Evolutionary conservation across 768 basidiomycete genomes (phyloP).

Genomic region (Aureoboletus auriporus): DNA sequence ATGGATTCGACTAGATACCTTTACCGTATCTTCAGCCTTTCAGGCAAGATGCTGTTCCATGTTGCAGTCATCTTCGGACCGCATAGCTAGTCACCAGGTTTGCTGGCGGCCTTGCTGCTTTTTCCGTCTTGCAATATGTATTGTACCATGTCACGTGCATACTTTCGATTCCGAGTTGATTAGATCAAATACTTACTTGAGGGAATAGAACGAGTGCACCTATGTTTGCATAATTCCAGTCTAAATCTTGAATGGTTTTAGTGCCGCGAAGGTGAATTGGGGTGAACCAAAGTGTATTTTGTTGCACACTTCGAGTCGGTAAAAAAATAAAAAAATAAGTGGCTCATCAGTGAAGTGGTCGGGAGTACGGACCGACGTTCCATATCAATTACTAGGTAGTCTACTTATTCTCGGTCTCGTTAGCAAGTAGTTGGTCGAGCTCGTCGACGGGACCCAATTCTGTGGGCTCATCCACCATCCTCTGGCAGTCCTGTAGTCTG

Average conservation of each 20-base stretch:
- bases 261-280: not conserved
- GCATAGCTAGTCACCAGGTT: too few species aligned
- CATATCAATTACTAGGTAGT: not conserved
- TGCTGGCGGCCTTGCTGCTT: not conserved
- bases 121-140: too few species aligned
- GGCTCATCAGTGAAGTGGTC: not conserved
- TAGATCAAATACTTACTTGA: too few species aligned
- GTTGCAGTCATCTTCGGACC: conserved; percentile 2
- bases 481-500: not conserved
- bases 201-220: too few species aligned
- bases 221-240: too few species aligned
- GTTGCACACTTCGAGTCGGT: not conserved
- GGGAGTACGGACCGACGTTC: not conserved
- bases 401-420: not conserved
- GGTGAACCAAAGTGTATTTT: not conserved
- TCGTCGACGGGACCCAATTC: not conserved
- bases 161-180: too few species aligned
- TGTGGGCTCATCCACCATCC: not conserved
- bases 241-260: too few species aligned
- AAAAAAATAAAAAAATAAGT: too few species aligned
- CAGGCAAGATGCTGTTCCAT: not conserved
- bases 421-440: not conserved
- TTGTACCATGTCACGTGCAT: too few species aligned
- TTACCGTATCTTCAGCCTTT: not conserved
- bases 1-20: conserved; percentile 56